These are phyloP conservation scores for Colletotrichum neosansevieriae DNA, from an alignment of 2,329 filamentous ascomycete genomes.

Conservation along the genomic window DNA sequence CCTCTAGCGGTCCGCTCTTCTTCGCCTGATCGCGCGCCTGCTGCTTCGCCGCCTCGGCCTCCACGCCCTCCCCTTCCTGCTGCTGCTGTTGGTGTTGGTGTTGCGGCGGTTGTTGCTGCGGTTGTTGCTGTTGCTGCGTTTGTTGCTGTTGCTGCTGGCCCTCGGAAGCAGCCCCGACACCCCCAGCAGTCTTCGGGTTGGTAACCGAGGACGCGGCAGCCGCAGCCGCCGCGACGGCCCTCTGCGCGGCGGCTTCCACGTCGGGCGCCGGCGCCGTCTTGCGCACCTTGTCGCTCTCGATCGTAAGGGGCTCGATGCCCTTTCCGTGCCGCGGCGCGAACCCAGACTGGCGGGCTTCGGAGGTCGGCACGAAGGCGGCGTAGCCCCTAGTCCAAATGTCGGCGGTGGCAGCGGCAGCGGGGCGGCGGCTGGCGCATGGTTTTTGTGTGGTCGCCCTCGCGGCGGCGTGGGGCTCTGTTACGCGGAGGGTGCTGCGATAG, in stretches of 20 bases:
- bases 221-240: background rate
- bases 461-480: constrained; percentile 20
- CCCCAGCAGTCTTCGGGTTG: background rate
- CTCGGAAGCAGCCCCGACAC: background rate
- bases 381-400: constrained; percentile 45
- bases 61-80: constrained; percentile 1
- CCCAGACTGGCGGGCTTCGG: constrained; percentile 53
- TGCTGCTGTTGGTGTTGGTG: background rate
- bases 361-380: constrained; percentile 50
- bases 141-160: background rate
- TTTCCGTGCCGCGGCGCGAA: constrained; percentile 71
- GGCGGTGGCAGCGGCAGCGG: constrained; percentile 35
- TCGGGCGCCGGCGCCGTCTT: constrained; percentile 42
- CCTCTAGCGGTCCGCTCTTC: constrained; percentile 63
- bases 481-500: constrained; percentile 61
- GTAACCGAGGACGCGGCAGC: background rate
- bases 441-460: constrained; percentile 50
- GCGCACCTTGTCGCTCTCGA: constrained; percentile 43
- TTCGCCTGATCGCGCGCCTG: constrained; percentile 52
- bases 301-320: constrained; percentile 66
- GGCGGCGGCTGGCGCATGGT: constrained; percentile 48
- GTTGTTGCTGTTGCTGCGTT: constrained; percentile 40
- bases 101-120: background rate
- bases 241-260: background rate
- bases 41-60: constrained; percentile 45